Evolutionary conservation across 2,329 filamentous ascomycete species (phyloP).

Genomic region (Arthrobotrys sinensis): DNA sequence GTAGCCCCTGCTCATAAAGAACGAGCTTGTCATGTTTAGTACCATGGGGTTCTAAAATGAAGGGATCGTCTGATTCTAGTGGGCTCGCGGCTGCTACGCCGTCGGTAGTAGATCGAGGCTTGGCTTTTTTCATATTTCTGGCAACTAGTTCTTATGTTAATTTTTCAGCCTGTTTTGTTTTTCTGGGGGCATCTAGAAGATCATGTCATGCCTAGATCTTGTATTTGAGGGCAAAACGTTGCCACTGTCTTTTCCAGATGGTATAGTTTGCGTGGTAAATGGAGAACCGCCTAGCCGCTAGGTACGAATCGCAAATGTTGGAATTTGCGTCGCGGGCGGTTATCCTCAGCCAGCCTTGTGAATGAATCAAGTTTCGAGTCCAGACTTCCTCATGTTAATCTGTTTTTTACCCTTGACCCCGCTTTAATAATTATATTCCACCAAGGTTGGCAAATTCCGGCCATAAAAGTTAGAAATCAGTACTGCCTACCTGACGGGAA

Average conservation of each 20-base stretch:
- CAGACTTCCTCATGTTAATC: not conserved
- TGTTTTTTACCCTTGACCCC: not conserved
- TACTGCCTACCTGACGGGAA: not conserved
- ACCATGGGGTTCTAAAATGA: not conserved
- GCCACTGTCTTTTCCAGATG: not conserved
- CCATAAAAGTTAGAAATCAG: not conserved
- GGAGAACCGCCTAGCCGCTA: slow-evolving; percentile 20
- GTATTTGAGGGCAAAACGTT: too few relatives aligned
- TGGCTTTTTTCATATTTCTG: not conserved
- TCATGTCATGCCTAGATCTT: not conserved
- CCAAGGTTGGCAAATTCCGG: slow-evolving; percentile 5
- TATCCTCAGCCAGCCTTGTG: not conserved
- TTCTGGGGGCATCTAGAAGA: not conserved
- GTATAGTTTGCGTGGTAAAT: not conserved
- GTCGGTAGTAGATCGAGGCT: not conserved
- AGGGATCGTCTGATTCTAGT: not conserved
- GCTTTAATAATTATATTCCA: not conserved
- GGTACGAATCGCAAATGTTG: slow-evolving; percentile 1
- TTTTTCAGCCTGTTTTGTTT: not conserved
- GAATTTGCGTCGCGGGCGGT: not conserved
- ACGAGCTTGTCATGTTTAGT: not conserved
- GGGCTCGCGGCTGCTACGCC: slow-evolving; percentile 6
- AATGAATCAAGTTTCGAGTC: not conserved
- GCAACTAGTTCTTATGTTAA: not conserved
- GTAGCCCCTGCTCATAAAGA: not conserved